Conservation (phyloP, 306 rosid species). For the Trifolium pratense region DNA sequence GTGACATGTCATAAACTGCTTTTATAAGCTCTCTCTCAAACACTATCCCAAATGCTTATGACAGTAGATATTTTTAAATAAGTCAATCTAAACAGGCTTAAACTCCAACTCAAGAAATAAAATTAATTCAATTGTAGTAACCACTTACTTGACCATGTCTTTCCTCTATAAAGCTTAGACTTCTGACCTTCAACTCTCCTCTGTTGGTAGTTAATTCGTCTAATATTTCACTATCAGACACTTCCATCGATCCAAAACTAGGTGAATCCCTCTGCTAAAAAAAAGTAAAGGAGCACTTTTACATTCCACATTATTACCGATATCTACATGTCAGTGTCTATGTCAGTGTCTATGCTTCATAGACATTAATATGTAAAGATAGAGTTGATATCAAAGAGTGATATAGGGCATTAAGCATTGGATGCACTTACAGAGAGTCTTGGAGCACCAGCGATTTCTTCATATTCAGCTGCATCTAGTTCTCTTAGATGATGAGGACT, state of each 20-base stretch:
- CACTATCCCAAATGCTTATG: too few species aligned
- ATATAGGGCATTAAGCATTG: not conserved
- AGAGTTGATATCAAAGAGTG: not conserved
- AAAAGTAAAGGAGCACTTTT: not conserved
- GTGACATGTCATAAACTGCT: too few species aligned
- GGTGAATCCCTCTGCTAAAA: constrained; percentile 51
- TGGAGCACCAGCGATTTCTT: constrained; percentile 48
- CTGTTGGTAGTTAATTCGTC: constrained; percentile 75
- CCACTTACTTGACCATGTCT: constrained; percentile 47
- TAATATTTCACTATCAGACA: constrained; percentile 58
- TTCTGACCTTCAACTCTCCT: constrained; percentile 82
- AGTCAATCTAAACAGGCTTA: not conserved
- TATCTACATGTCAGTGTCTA: not conserved
- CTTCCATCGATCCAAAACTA: constrained; percentile 46
- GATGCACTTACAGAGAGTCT: constrained; percentile 43
- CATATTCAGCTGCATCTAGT: constrained; percentile 81
- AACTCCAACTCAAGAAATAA: not conserved
- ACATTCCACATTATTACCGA: not conserved
- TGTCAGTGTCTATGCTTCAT: not conserved
- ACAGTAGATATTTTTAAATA: too few species aligned
- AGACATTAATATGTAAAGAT: not conserved
- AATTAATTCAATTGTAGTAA: constrained; percentile 22
- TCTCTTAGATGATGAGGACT: constrained; percentile 58
- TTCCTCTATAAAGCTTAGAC: constrained; percentile 69
- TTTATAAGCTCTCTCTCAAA: not conserved